Evolutionary conservation across 225 moss, liverwort and hornwort genomes (phyloP).

Genomic region (Sphagnum tenellum): DNA sequence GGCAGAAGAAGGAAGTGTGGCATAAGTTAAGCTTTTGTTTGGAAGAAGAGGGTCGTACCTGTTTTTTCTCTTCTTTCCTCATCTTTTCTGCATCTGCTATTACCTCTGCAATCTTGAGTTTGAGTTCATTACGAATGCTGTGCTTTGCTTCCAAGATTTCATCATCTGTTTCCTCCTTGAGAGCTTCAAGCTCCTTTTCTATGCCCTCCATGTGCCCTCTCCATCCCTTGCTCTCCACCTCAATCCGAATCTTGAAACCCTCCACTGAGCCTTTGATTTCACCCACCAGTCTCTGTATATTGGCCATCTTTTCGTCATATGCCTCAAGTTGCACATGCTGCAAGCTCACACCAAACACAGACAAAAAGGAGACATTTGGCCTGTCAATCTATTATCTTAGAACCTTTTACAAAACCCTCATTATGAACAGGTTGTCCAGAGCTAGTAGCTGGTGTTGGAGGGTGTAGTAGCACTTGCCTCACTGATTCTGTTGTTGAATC

Average conservation of each 20-base stretch:
- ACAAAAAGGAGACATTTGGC: too few species aligned
- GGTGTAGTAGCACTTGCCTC: constrained; percentile 13
- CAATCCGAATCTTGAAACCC: constrained; percentile 78
- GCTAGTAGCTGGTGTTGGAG: too few species aligned
- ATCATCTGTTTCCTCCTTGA: constrained; percentile 85
- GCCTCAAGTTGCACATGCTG: constrained; percentile 44
- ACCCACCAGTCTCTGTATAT: constrained; percentile 65
- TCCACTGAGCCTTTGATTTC: constrained; percentile 85
- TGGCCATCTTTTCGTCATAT: constrained; percentile 59
- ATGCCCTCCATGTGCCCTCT: constrained; percentile 71
- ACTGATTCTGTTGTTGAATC: constrained; percentile 13
- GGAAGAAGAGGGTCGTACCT: constrained; percentile 12
- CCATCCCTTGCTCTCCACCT: constrained; percentile 92
- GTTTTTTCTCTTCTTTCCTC: constrained; percentile 63
- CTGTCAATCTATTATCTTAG: too few species aligned
- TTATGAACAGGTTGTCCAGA: too few species aligned
- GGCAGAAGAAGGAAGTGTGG: background rate
- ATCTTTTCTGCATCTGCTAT: constrained; percentile 65
- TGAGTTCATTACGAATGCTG: constrained; percentile 71
- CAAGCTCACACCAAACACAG: background rate
- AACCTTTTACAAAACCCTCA: too few species aligned
- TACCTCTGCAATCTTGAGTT: constrained; percentile 62
- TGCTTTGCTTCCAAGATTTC: constrained; percentile 75
- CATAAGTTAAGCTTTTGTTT: too few species aligned
- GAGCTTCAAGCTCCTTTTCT: constrained; percentile 76